Evolutionary conservation across 1,139 yeast genomes (phyloP), one percentile per base, ranked within the genome.

Genomic region (Tardiomyces depauwii): DNA sequence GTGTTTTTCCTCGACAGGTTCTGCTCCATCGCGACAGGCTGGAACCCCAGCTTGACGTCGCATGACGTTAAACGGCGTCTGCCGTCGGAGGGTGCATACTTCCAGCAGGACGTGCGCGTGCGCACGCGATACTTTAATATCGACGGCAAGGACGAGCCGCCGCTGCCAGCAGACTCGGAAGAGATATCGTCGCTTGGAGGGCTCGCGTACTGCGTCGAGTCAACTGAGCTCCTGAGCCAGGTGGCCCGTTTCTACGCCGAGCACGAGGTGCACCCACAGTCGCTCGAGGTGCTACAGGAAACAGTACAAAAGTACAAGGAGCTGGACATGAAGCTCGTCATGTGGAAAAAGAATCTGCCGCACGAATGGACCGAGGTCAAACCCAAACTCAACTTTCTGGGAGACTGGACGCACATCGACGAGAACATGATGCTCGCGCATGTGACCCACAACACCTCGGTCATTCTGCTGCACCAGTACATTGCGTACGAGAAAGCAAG

Each of bases 391-490:
- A 43, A 42, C 27, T 52, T 48, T 3, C 42, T 45, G 39, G 25
- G 25, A 21, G 25, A 21, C 25, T 21, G 25, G 25, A 21, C 25
- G 7, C 25, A 21, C 7, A 47, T 54, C 47, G 60, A 56, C 45
- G 56, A 53, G 40, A 56, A 56, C 41, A 42, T 55, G 43, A 53
- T 58, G 2, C 50, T 56, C 7, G 60, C 60, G 1, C 60, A 56
- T 45, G 50, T 55, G 28, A 53, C 57, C 7, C 59, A 55, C 44
- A 56, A 56, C 41, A 55, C 59, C 2, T 47, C 52, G 40, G 58
- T 56, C 16, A 45, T 55, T 16, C 47, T 56, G 16, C 50, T 56
- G 6, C 60, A 56, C 42, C 60, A 56, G 40, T 49, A 53, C 44
- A 47, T 55, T 4, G 58, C 58, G 25, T 51, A 53, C 44, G 49